Conservation (phyloP, 129 eudicot genomes). For the Helianthus annuus region DNA sequence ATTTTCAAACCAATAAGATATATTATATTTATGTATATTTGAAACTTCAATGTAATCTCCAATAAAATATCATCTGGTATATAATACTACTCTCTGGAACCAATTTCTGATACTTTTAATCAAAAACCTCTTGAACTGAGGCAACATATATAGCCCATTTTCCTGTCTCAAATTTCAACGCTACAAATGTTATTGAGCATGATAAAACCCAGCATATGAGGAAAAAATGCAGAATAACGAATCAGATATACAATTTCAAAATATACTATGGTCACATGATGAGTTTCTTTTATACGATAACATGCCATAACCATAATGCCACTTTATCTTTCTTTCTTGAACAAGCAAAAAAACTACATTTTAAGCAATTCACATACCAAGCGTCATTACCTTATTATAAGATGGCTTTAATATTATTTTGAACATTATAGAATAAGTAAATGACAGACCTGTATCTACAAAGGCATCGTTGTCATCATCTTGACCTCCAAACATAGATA, state of each 20-base stretch:
- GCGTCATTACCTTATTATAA: conserved; percentile 1
- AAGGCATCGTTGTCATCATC: conserved; percentile 29
- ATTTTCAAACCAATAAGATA: conserved; percentile 5
- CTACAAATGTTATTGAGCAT: not conserved
- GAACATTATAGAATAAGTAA: conserved; percentile 3
- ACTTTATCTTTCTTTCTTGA: conserved; percentile 14
- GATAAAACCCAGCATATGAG: conserved; percentile 2
- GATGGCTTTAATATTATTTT: not conserved
- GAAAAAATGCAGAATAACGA: not conserved
- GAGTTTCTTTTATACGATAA: not conserved
- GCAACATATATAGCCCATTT: no score
- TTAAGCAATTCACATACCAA: not conserved
- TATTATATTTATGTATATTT: conserved; percentile 8
- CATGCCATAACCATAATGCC: not conserved
- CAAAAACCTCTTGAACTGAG: no score
- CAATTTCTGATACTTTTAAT: no score
- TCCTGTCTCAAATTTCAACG: not conserved
- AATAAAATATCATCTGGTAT: not conserved
- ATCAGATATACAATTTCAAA: not conserved
- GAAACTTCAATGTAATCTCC: not conserved
- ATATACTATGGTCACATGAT: not conserved
- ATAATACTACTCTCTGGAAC: not conserved
- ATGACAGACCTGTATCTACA: conserved; percentile 34
- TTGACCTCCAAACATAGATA: conserved; percentile 56
- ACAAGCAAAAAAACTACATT: not conserved